A percentile compares a stretch with the other conserved stretches of the same genome.
These are phyloP conservation scores for Boletus semigastroideus DNA, from an alignment of 1,284 basidiomycete species.

Conservation along the genomic window DNA sequence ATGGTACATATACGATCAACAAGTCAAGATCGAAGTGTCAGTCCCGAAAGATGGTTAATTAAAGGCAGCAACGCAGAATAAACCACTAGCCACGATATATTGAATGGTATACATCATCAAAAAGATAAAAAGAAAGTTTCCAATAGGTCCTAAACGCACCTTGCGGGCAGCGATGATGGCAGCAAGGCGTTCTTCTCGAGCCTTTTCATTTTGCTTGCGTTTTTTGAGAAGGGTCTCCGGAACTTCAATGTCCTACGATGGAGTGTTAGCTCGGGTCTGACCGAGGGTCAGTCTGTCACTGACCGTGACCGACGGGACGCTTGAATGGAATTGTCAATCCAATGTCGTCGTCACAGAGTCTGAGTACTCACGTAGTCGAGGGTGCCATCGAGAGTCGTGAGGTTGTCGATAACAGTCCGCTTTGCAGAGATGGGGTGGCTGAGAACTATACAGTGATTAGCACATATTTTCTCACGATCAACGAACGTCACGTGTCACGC, in stretches of 20 bases:
- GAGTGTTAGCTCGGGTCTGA: constrained; percentile 26
- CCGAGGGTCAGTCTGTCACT: constrained; percentile 32
- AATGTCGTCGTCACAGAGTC: not conserved
- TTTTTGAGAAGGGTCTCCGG: constrained; percentile 99
- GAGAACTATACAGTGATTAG: constrained; percentile 33
- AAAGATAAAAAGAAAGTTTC: constrained; percentile 17
- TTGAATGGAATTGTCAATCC: constrained; percentile 30
- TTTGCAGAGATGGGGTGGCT: constrained; percentile 23
- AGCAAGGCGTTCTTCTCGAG: constrained; percentile 90
- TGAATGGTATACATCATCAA: constrained; percentile 81
- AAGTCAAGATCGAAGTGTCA: constrained; percentile 40
- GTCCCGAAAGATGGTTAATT: constrained; percentile 99
- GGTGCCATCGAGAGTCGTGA: constrained; percentile 63
- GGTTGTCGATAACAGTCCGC: constrained; percentile 19
- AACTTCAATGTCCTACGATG: constrained; percentile 79
- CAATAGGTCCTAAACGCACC: constrained; percentile 53
- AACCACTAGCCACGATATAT: constrained; percentile 65
- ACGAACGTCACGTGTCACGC: no score
- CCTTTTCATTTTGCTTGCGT: constrained; percentile 98
- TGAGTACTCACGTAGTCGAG: constrained; percentile 61
- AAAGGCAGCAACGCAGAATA: constrained; percentile 69
- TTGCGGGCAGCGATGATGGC: constrained; percentile 89
- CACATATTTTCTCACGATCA: constrained; percentile 23
- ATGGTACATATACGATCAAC: constrained; percentile 2
- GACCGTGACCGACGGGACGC: constrained; percentile 72